Conservation (phyloP, 768 basidiomycete genomes). For the Trametes cinnabarina region DNA sequence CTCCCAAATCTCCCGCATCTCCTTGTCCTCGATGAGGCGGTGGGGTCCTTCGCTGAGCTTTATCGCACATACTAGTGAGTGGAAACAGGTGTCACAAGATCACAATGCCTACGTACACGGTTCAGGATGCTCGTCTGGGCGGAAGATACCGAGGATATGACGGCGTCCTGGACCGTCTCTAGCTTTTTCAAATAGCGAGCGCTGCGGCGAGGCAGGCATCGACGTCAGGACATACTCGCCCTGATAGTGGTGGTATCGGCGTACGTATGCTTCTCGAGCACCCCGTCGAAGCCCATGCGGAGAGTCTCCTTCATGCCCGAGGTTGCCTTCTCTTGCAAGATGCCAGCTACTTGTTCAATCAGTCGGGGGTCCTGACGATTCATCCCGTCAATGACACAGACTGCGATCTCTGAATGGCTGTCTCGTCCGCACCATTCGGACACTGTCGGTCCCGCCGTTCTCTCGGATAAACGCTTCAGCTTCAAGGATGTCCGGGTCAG, state of each 20-base stretch:
- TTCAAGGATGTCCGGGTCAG: background rate
- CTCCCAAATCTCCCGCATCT: constrained; percentile 1
- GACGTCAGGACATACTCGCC: no score
- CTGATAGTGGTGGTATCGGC: background rate
- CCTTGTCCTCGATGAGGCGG: background rate
- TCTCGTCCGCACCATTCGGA: background rate
- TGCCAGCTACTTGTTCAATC: background rate
- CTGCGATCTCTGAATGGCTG: no score
- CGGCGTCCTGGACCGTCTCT: background rate
- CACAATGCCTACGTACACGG: no score
- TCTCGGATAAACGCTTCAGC: background rate
- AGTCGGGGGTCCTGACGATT: background rate
- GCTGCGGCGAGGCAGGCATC: no score
- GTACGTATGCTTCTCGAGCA: constrained; percentile 3
- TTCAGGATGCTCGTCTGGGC: background rate
- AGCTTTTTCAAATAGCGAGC: constrained; percentile 4
- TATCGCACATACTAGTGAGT: no score
- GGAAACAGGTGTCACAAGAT: no score
- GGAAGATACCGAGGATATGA: background rate
- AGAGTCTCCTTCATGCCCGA: constrained; percentile 3
- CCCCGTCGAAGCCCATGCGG: background rate
- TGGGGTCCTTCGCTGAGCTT: constrained; percentile 11
- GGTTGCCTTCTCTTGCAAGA: constrained; percentile 1
- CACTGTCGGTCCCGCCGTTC: background rate
- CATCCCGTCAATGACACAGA: no score